A percentile compares a stretch with the other conserved stretches of the same genome.
phyloP scores from a whole-genome alignment of 2,329 filamentous ascomycete genomes.

The Cucurbitaria berberidis region DNA sequence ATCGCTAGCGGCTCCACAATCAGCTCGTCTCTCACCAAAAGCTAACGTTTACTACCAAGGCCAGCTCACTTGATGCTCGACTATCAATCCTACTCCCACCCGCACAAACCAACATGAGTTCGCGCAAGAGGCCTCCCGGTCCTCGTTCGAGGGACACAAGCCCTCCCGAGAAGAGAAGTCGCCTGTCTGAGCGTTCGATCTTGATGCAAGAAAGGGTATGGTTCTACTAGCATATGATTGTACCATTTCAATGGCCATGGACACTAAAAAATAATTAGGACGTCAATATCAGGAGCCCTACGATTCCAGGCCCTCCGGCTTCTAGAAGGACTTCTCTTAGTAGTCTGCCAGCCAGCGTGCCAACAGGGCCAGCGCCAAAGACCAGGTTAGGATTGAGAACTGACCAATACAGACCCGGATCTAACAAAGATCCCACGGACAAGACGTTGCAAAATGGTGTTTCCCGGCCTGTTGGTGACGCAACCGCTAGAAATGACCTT shows the following conservation, averaged over 20 bases:
- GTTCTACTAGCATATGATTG: background rate
- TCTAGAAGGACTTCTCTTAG: constrained; percentile 20
- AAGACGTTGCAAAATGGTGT: background rate
- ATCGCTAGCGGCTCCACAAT: no score
- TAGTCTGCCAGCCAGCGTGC: constrained; percentile 4
- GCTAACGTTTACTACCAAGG: constrained; percentile 1
- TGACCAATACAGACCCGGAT: constrained; percentile 16
- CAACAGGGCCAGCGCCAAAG: background rate
- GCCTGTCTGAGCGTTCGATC: background rate
- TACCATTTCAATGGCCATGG: background rate
- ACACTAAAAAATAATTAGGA: constrained; percentile 10
- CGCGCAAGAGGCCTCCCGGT: constrained; percentile 20
- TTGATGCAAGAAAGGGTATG: constrained; percentile 8
- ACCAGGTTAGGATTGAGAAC: background rate
- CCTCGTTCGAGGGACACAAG: constrained; percentile 24
- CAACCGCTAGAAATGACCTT: background rate
- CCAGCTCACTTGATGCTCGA: background rate
- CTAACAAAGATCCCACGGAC: background rate
- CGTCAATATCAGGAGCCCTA: constrained; percentile 1
- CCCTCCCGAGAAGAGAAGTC: constrained; percentile 26
- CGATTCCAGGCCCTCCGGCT: constrained; percentile 6
- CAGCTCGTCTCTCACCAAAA: no score
- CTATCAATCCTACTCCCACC: background rate
- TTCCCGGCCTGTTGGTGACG: background rate
- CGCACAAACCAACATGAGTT: constrained; percentile 11